Evolutionary conservation across 1,284 basidiomycete genomes (phyloP).

Genomic region (Cryptococcus hybrid): DNA sequence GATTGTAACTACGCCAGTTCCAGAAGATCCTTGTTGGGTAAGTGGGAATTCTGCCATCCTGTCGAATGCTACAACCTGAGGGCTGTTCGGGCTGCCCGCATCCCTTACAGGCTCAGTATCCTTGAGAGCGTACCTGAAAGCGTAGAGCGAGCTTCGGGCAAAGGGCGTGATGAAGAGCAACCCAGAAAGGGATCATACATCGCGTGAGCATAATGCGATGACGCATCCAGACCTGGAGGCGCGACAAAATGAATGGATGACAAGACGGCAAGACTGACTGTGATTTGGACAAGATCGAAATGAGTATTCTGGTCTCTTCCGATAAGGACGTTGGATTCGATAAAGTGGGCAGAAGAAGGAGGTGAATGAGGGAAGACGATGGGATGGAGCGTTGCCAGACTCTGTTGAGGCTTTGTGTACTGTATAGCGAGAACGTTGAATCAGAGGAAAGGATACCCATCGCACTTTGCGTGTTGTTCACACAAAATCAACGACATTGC

Average conservation of each 20-base stretch:
- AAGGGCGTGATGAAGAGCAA: constrained; percentile 35
- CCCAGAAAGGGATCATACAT: constrained; percentile 30
- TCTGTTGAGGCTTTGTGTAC: constrained; percentile 24
- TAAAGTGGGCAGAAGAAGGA: constrained; percentile 34
- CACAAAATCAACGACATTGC: constrained; percentile 30
- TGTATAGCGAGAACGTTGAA: constrained; percentile 34
- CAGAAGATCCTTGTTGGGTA: constrained; percentile 10
- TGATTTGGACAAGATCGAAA: constrained; percentile 44
- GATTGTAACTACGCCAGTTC: neutral
- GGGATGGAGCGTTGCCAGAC: constrained; percentile 45
- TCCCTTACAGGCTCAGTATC: constrained; percentile 30
- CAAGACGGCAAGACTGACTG: constrained; percentile 32
- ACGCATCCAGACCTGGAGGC: constrained; percentile 12
- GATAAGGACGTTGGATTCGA: constrained; percentile 41
- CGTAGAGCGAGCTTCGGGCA: constrained; percentile 29
- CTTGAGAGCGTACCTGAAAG: constrained; percentile 40
- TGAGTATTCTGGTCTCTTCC: constrained; percentile 35
- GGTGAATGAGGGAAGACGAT: constrained; percentile 7
- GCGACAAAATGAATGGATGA: constrained; percentile 34
- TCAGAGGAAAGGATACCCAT: constrained; percentile 35
- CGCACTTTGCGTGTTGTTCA: constrained; percentile 40
- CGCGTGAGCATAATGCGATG: constrained; percentile 27
- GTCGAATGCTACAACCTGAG: constrained; percentile 25
- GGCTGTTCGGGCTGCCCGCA: constrained; percentile 7
- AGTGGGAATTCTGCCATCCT: constrained; percentile 31